Evolutionary conservation across 2,329 filamentous ascomycete genomes (phyloP).

Genomic region (Pestalotiopsis sp.): DNA sequence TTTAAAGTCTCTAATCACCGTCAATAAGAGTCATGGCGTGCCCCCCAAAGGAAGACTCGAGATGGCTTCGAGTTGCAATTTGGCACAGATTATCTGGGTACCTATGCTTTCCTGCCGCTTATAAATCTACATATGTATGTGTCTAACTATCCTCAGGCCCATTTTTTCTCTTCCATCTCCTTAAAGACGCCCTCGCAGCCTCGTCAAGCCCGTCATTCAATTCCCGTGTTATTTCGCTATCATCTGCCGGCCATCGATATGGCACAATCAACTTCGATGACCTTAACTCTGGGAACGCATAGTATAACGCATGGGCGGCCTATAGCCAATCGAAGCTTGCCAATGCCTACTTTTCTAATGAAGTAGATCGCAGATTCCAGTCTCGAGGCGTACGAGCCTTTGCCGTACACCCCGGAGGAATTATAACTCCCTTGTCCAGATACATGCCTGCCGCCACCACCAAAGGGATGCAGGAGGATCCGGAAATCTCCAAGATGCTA

Average conservation of each 20-base stretch:
- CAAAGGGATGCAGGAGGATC: conserved; percentile 11
- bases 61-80: conserved; percentile 21
- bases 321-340: conserved; percentile 53
- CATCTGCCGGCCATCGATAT: conserved; percentile 39
- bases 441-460: conserved; percentile 19
- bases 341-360: conserved; percentile 33
- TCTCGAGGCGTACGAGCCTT: neutral
- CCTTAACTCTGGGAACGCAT: conserved; percentile 34
- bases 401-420: conserved; percentile 48
- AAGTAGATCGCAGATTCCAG: neutral
- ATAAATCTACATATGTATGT: neutral
- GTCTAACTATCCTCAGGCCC: conserved; percentile 5
- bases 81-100: conserved; percentile 17
- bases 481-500: conserved; percentile 13
- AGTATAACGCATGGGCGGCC: conserved; percentile 35
- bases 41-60: conserved; percentile 12
- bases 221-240: conserved; percentile 44
- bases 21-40: neutral
- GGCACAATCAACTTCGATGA: conserved; percentile 35
- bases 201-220: conserved; percentile 27
- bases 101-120: neutral
- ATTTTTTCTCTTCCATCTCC: conserved; percentile 19
- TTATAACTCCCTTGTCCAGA: conserved; percentile 28
- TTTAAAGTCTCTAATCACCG: neutral
- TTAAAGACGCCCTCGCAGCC: conserved; percentile 14